phyloP scores from a whole-genome alignment of 768 basidiomycete genomes.

The Auriscalpium microsporum region DNA sequence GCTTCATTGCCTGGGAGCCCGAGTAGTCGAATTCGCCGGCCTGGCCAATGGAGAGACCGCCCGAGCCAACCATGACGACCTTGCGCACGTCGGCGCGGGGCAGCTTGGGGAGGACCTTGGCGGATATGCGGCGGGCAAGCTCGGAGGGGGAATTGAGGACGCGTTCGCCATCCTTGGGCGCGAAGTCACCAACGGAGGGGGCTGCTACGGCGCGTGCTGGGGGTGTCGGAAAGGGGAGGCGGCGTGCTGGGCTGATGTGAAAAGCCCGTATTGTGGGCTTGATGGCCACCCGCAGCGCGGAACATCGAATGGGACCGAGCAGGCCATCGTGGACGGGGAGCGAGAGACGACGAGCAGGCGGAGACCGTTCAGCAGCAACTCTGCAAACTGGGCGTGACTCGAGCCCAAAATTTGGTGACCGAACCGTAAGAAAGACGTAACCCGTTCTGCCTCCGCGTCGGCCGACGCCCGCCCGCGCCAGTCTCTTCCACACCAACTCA shows the following conservation, averaged over 20 bases:
- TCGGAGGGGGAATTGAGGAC: slow-evolving; percentile 92
- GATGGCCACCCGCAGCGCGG: slow-evolving; percentile 5
- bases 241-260: slow-evolving; percentile 5
- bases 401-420: no score
- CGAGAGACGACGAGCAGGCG: not conserved
- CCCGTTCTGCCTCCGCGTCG: no score
- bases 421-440: no score
- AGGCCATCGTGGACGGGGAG: not conserved
- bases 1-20: slow-evolving; percentile 99
- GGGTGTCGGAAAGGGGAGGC: slow-evolving; percentile 4
- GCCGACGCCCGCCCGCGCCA: no score
- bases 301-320: not conserved
- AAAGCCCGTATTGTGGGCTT: slow-evolving; percentile 20
- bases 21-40: slow-evolving; percentile 99
- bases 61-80: slow-evolving; percentile 93
- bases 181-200: slow-evolving; percentile 21
- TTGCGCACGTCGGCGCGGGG: slow-evolving; percentile 88
- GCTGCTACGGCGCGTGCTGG: slow-evolving; percentile 19
- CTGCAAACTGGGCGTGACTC: no score
- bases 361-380: no score
- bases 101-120: slow-evolving; percentile 87
- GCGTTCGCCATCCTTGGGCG: slow-evolving; percentile 38
- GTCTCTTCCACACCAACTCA: no score
- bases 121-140: slow-evolving; percentile 86
- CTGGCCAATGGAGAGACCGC: slow-evolving; percentile 94